These are phyloP conservation scores for Cryphonectria naterciae DNA, from an alignment of 2,329 filamentous ascomycete genomes.

Conservation along the genomic window DNA sequence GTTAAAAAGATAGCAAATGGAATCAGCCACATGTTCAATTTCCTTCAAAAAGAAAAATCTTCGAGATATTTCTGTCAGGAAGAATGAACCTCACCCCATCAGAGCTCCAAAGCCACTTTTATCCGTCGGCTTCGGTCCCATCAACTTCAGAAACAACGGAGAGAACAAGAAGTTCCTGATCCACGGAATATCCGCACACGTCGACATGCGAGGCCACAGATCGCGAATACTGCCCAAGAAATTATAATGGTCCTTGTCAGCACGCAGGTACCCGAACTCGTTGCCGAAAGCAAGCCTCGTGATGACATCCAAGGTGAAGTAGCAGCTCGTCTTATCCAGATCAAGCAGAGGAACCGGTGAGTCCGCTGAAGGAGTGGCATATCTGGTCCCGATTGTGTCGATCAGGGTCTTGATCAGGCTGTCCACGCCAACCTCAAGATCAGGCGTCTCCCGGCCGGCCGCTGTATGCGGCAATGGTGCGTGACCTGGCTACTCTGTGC, in stretches of 20 bases:
- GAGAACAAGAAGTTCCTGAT: slow-evolving; percentile 46
- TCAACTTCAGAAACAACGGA: slow-evolving; percentile 34
- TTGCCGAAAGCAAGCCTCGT: slow-evolving; percentile 49
- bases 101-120: slow-evolving; percentile 14
- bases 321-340: slow-evolving; percentile 47
- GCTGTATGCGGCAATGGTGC: slow-evolving; percentile 10
- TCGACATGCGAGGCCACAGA: slow-evolving; percentile 43
- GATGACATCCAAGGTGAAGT: slow-evolving; percentile 54
- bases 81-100: slow-evolving; percentile 35
- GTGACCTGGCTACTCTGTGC: slow-evolving; percentile 36
- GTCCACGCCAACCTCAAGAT: slow-evolving; percentile 19
- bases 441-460: slow-evolving; percentile 19
- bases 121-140: slow-evolving; percentile 12
- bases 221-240: slow-evolving; percentile 45
- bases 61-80: slow-evolving; percentile 43
- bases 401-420: slow-evolving; percentile 16
- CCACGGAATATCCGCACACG: slow-evolving; percentile 47
- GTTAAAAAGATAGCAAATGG: not conserved
- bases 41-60: slow-evolving; percentile 38
- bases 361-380: not conserved
- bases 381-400: not conserved
- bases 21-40: slow-evolving; percentile 47
- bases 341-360: slow-evolving; percentile 42
- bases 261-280: slow-evolving; percentile 45
- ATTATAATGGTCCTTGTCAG: slow-evolving; percentile 46